Conservation (phyloP, 169 alveolate genomes). For the Neospora caninum region DNA sequence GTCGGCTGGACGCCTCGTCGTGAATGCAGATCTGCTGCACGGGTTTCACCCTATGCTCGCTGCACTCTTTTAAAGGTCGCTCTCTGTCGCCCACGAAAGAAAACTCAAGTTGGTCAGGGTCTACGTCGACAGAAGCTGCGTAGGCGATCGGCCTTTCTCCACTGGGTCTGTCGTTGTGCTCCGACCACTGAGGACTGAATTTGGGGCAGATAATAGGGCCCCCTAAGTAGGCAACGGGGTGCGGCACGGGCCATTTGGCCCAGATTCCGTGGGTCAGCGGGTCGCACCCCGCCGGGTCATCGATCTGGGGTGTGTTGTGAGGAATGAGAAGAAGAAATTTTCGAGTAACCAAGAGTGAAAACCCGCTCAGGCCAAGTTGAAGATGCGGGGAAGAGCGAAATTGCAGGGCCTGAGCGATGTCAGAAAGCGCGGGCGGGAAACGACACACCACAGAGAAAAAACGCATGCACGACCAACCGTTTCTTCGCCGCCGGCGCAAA, state of each 20-base stretch:
- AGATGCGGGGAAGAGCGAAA: background rate
- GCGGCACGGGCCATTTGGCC: conserved; percentile 47
- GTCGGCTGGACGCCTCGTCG: background rate
- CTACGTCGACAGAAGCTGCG: conserved; percentile 37
- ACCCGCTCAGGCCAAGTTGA: background rate
- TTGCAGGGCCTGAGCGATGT: background rate
- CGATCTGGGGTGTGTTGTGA: conserved; percentile 19
- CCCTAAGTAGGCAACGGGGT: conserved; percentile 37
- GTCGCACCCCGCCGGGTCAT: background rate
- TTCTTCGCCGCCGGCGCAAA: no score
- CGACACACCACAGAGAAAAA: background rate
- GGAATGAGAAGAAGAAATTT: conserved; percentile 32
- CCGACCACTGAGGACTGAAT: conserved; percentile 2
- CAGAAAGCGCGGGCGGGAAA: background rate
- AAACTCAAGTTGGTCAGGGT: conserved; percentile 10
- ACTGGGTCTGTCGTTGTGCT: conserved; percentile 18
- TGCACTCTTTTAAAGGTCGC: background rate
- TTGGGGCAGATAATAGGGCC: conserved; percentile 36
- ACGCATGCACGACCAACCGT: no score
- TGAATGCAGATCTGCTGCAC: conserved; percentile 16
- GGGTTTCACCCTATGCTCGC: background rate
- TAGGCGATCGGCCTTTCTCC: conserved; percentile 16
- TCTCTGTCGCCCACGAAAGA: background rate
- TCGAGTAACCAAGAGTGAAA: background rate
- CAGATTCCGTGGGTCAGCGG: conserved; percentile 23